Evolutionary conservation across 2,329 filamentous ascomycete genomes (phyloP).

Genomic region (Aureobasidium musti): DNA sequence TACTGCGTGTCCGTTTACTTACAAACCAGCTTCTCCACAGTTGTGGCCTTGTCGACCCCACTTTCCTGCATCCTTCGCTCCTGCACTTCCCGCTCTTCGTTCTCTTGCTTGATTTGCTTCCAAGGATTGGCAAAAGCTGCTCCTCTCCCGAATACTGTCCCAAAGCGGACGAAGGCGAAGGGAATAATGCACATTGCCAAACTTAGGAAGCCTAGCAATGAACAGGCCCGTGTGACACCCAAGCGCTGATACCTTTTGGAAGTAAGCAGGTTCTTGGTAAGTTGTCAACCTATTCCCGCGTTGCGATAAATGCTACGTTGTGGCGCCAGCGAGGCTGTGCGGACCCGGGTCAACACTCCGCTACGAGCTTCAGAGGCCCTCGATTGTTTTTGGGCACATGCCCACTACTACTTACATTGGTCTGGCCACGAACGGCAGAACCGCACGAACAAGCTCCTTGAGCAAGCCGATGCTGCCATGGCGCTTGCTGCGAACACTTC

Average conservation of each 20-base stretch:
- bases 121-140: conserved; percentile 64
- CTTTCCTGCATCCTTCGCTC: conserved; percentile 24
- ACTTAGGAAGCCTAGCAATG: conserved; percentile 53
- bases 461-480: conserved; percentile 80
- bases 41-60: conserved; percentile 8
- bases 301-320: not conserved
- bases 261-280: not conserved
- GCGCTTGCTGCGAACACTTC: conserved; percentile 73
- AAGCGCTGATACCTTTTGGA: conserved; percentile 53
- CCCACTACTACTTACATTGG: conserved; percentile 55
- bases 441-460: conserved; percentile 74
- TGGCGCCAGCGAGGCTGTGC: conserved; percentile 2
- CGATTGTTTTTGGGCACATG: not conserved
- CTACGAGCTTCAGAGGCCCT: not conserved
- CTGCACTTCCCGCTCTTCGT: conserved; percentile 32
- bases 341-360: not conserved
- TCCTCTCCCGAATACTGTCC: conserved; percentile 57
- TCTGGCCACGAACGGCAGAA: conserved; percentile 50
- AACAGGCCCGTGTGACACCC: conserved; percentile 67
- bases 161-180: conserved; percentile 60
- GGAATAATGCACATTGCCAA: conserved; percentile 57
- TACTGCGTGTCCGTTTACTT: conserved; percentile 14
- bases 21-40: conserved; percentile 26
- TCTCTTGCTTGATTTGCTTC: conserved; percentile 49
- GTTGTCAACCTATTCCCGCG: not conserved